Evolutionary conservation across 345 rosid species (phyloP).

Genomic region (Syzygium jambos): DNA sequence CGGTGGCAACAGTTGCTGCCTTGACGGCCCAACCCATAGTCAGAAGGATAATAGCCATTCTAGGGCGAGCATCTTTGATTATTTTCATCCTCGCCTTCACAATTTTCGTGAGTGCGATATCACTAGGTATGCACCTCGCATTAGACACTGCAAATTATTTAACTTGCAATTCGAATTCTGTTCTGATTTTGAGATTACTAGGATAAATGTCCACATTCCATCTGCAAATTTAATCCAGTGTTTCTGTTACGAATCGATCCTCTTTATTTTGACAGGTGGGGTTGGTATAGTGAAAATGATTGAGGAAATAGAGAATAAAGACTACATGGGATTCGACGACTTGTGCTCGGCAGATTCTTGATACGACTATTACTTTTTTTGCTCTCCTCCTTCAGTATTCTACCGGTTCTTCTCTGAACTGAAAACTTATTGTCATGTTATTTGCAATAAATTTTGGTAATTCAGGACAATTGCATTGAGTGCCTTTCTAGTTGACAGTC

Average conservation of each 20-base stretch:
- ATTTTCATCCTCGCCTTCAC: conserved; percentile 27
- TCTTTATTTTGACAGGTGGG: conserved; percentile 21
- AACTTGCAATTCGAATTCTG: background rate
- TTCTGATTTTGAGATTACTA: background rate
- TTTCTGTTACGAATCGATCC: background rate
- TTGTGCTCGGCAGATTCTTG: conserved; percentile 15
- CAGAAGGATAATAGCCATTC: conserved; percentile 10
- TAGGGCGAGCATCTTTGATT: conserved; percentile 29
- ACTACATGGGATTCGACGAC: conserved; percentile 33
- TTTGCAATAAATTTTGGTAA: background rate
- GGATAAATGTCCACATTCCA: background rate
- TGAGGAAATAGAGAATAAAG: conserved; percentile 13
- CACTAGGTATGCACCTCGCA: conserved; percentile 9
- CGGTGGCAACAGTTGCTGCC: conserved; percentile 21
- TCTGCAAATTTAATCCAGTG: background rate
- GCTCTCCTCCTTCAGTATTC: background rate
- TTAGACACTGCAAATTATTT: background rate
- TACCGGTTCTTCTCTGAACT: background rate
- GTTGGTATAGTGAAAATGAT: conserved; percentile 22
- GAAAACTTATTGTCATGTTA: background rate
- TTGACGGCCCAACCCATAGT: conserved; percentile 22
- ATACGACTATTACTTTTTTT: background rate
- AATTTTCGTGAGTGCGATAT: conserved; percentile 24
- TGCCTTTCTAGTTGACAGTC: background rate
- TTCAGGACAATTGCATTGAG: background rate